Evolutionary conservation across 140 eudicot species (phyloP), one percentile per base, ranked within the genome.

Genomic region (Bidens hawaiensis): DNA sequence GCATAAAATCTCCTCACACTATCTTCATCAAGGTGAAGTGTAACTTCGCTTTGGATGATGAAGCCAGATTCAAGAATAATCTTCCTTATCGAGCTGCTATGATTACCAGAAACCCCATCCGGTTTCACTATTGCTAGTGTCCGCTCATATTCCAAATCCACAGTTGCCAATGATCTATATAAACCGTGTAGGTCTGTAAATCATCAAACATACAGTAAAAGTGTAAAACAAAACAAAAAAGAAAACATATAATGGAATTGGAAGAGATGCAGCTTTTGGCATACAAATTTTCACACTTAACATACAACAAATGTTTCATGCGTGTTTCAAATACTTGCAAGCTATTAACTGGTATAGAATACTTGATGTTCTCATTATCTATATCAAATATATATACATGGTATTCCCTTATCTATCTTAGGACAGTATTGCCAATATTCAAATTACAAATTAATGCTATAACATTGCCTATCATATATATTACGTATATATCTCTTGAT

Each of bases 121-220:
- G 97, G 97, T 60, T 86, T 90, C 71, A 90, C 83, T 61, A 90
- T 90, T 11, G 88, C 97, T 53, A 90, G 64, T 8, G 97, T 86
- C 73, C 47, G 70, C 79, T 90, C 95, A 40, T 54, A 69, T 16
- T 68, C 76, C 43, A n/a, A n/a, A n/a, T n/a, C n/a, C n/a, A n/a
- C n/a, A n/a, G 55, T 38, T 50, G 81, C 86, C 12, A 72, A 68
- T 34, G 75, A 76, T 67, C 97, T 85, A n/a, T n/a, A n/a, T n/a
- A n/a, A n/a, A n/a, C n/a, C n/a, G n/a, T n/a, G n/a, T n/a, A 30
- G 42, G 42, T 28, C 24, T 12, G 26, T 16, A 24, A 31, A 34
- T 56, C 3, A 26, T 18, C 23, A 45, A 62, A 6, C 14, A 23
- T 17, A 19, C 15, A n/a, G n/a, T n/a, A n/a, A n/a, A n/a, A n/a